Evolutionary conservation across 2,329 filamentous ascomycete species (phyloP).

Genomic region (Neoascochyta sp.): DNA sequence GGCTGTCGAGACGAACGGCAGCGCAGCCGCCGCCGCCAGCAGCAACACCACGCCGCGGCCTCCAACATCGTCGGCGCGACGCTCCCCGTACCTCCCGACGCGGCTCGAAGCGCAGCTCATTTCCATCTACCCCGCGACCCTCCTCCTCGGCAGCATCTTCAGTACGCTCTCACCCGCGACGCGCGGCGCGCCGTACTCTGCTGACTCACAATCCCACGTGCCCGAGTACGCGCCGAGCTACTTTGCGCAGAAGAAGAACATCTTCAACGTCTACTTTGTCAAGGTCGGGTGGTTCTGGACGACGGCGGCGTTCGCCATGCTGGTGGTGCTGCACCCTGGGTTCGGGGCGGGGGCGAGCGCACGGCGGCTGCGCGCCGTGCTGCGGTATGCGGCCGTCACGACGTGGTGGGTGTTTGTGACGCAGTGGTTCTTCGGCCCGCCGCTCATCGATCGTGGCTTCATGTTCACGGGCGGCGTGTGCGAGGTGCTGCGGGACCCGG

Average conservation of each 20-base stretch:
- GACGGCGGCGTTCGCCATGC: slow-evolving; percentile 66
- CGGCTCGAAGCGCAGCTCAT: slow-evolving; percentile 64
- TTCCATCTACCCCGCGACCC: slow-evolving; percentile 68
- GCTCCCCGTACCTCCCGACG: slow-evolving; percentile 65
- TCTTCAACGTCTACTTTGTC: slow-evolving; percentile 91
- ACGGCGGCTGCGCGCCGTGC: slow-evolving; percentile 54
- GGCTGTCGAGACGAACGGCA: slow-evolving; percentile 8
- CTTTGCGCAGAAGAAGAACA: slow-evolving; percentile 89
- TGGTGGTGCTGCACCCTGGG: slow-evolving; percentile 65
- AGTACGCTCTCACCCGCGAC: slow-evolving; percentile 72
- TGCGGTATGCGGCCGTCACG: slow-evolving; percentile 72
- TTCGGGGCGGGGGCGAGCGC: slow-evolving; percentile 44
- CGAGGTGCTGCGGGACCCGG: slow-evolving; percentile 54
- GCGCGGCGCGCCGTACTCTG: slow-evolving; percentile 58
- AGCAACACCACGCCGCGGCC: slow-evolving; percentile 26
- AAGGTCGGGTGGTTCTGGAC: slow-evolving; percentile 96
- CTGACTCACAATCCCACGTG: slow-evolving; percentile 60
- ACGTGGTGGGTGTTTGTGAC: slow-evolving; percentile 80
- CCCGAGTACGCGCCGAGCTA: slow-evolving; percentile 66
- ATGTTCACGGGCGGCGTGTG: slow-evolving; percentile 84
- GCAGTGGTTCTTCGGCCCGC: slow-evolving; percentile 93
- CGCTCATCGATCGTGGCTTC: slow-evolving; percentile 87
- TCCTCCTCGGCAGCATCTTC: slow-evolving; percentile 79
- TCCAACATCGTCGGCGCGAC: slow-evolving; percentile 22
- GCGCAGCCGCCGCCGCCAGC: slow-evolving; percentile 17